Evolutionary conservation across 495 filamentous ascomycete genomes (phyloP).

Genomic region (Diplogelasinospora grovesii): DNA sequence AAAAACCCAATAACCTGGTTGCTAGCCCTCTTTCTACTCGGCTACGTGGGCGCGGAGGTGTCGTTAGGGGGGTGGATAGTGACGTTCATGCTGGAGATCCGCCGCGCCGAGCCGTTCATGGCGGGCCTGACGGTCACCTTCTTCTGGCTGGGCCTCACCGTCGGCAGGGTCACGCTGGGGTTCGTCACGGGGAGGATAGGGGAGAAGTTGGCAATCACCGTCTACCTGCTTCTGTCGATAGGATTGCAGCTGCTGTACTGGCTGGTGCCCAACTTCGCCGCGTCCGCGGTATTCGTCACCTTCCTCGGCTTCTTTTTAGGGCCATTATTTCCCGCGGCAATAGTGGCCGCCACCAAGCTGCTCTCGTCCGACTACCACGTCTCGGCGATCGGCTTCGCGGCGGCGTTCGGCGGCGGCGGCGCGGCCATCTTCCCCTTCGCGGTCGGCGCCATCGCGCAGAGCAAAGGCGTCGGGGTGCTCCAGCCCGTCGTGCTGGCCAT

Average conservation of each 20-base stretch:
- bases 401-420: constrained; percentile 72
- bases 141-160: constrained; percentile 78
- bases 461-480: constrained; percentile 68
- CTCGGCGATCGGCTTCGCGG: constrained; percentile 73
- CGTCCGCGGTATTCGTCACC: constrained; percentile 64
- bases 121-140: constrained; percentile 76
- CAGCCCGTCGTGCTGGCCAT: constrained; percentile 71
- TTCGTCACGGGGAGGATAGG: constrained; percentile 65
- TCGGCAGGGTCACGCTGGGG: constrained; percentile 65
- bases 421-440: constrained; percentile 79
- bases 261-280: constrained; percentile 71
- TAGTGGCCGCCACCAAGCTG: constrained; percentile 75
- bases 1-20: constrained; percentile 60
- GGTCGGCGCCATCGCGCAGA: constrained; percentile 77
- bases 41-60: constrained; percentile 82
- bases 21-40: constrained; percentile 65
- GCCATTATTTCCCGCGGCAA: constrained; percentile 71
- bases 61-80: constrained; percentile 84
- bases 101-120: constrained; percentile 59
- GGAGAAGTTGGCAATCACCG: constrained; percentile 58
- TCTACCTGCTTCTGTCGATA: constrained; percentile 56
- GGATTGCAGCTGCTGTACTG: constrained; percentile 72
- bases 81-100: constrained; percentile 73
- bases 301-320: constrained; percentile 76
- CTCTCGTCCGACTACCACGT: constrained; percentile 75